These are phyloP conservation scores for Aspergillus affinis DNA, from an alignment of 495 filamentous ascomycete genomes.

Conservation along the genomic window DNA sequence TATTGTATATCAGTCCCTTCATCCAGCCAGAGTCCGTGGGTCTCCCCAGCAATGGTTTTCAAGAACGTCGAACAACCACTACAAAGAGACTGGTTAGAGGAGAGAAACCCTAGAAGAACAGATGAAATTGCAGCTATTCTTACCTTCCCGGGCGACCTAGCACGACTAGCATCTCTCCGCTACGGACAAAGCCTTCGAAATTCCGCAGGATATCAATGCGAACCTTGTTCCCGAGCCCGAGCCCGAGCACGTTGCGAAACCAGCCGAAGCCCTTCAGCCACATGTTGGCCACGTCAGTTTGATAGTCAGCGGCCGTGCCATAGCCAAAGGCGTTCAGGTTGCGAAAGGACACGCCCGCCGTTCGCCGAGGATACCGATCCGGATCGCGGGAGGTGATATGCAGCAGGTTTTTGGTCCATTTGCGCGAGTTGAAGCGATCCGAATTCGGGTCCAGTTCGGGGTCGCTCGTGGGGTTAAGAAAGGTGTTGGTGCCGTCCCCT, in stretches of 20 bases:
- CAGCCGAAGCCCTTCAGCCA: constrained; percentile 55
- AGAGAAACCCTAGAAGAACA: neutral
- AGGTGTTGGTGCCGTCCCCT: constrained; percentile 42
- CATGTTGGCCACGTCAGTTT: constrained; percentile 67
- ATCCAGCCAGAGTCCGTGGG: constrained; percentile 68
- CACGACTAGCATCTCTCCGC: constrained; percentile 79
- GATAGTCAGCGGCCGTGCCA: constrained; percentile 70
- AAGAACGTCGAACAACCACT: constrained; percentile 77
- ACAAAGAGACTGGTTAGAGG: neutral
- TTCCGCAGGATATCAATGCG: constrained; percentile 74
- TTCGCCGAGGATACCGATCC: constrained; percentile 42
- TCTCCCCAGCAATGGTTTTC: constrained; percentile 77
- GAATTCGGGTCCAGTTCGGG: constrained; percentile 45
- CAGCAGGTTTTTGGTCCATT: constrained; percentile 48
- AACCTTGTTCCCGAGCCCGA: constrained; percentile 46
- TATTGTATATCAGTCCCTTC: constrained; percentile 70
- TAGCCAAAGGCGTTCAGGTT: constrained; percentile 74
- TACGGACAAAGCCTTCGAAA: constrained; percentile 73
- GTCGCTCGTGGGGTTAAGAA: constrained; percentile 37
- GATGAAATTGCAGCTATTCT: constrained; percentile 16
- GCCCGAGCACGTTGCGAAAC: constrained; percentile 48
- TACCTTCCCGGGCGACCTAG: constrained; percentile 69
- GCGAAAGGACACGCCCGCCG: constrained; percentile 49
- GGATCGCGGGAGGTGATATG: constrained; percentile 41
- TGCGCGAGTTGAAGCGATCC: constrained; percentile 42